Conservation (phyloP, 371 early-diverging fungal species). For the Haplosporangium sp. region DNA sequence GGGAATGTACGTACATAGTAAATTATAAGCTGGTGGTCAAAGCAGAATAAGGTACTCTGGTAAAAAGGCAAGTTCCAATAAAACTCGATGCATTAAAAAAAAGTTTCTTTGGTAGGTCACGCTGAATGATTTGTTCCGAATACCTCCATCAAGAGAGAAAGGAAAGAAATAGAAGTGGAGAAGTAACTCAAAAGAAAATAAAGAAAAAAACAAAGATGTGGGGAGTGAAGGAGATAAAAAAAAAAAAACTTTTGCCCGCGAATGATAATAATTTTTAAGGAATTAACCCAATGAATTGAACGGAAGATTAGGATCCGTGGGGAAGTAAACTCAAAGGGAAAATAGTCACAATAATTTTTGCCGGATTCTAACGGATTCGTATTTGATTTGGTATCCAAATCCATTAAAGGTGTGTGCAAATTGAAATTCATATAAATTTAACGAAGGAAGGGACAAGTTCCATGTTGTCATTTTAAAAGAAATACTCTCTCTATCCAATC, state of each 20-base stretch:
- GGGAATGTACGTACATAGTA: no score
- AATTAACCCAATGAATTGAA: background rate
- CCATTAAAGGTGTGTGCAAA: no score
- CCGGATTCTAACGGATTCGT: slow-evolving; percentile 3
- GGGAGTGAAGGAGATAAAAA: background rate
- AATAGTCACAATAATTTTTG: background rate
- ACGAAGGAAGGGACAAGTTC: no score
- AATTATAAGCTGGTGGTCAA: no score
- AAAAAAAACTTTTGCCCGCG: background rate
- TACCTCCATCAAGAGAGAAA: background rate
- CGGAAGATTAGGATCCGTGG: background rate
- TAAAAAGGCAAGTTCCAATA: no score
- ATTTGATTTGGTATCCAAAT: background rate
- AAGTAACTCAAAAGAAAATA: no score
- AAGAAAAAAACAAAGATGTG: background rate
- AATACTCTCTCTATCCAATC: no score
- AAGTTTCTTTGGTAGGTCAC: background rate
- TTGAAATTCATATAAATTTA: no score
- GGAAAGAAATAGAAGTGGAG: background rate
- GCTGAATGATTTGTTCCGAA: background rate
- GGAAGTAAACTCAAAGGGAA: background rate
- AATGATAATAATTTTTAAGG: no score
- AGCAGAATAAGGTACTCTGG: no score
- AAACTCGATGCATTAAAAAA: no score
- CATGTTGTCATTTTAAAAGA: no score